Evolutionary conservation across 1,284 basidiomycete species (phyloP).

Genomic region (Rhizopogon parksii): DNA sequence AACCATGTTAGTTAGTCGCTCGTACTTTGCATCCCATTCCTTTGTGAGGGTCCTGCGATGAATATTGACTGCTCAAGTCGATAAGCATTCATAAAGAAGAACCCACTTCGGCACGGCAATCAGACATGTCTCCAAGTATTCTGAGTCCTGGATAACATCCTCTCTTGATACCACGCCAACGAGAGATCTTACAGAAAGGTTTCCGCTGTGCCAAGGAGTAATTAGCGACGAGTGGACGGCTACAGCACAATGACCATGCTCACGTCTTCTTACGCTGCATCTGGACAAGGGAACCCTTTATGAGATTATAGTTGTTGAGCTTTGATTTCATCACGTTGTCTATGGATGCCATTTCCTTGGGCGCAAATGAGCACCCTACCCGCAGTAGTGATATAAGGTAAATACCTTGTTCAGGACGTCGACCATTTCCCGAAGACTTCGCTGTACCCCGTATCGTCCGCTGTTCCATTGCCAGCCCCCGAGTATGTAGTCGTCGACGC

Average conservation of each 20-base stretch:
- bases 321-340: slow-evolving; percentile 89
- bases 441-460: slow-evolving; percentile 77
- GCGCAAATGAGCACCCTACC: slow-evolving; percentile 4
- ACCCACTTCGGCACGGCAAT: slow-evolving; percentile 90
- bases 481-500: slow-evolving; percentile 77
- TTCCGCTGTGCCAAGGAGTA: slow-evolving; percentile 57
- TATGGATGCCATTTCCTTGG: slow-evolving; percentile 82
- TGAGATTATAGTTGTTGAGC: slow-evolving; percentile 86
- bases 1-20: slow-evolving; percentile 83
- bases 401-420: slow-evolving; percentile 76
- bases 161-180: slow-evolving; percentile 81
- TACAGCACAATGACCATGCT: slow-evolving; percentile 23
- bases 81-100: slow-evolving; percentile 3
- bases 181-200: slow-evolving; percentile 84
- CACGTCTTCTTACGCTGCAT: slow-evolving; percentile 94
- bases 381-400: slow-evolving; percentile 14
- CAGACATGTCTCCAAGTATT: slow-evolving; percentile 89
- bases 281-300: slow-evolving; percentile 89
- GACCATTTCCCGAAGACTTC: slow-evolving; percentile 73
- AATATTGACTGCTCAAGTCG: slow-evolving; percentile 7
- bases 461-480: slow-evolving; percentile 85
- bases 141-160: slow-evolving; percentile 81
- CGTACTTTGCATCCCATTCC: slow-evolving; percentile 88
- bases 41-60: slow-evolving; percentile 67
- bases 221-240: neutral